These are phyloP conservation scores for Trichoderma endophyticum DNA, from an alignment of 2,329 filamentous ascomycete genomes.

Conservation along the genomic window DNA sequence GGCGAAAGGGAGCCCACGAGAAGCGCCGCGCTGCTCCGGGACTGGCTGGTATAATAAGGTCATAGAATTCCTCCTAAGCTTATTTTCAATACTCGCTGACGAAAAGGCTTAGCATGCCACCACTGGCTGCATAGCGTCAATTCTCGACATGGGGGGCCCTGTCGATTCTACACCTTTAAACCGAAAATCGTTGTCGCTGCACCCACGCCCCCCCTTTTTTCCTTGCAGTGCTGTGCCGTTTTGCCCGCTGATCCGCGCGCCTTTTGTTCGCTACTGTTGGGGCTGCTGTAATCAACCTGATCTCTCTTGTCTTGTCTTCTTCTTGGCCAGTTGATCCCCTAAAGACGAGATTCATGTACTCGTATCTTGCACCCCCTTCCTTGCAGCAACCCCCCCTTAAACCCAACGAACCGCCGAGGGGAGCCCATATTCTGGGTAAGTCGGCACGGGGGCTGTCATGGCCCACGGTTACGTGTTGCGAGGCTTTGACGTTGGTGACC, in stretches of 20 bases:
- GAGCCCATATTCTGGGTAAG: conserved; percentile 22
- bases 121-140: conserved; percentile 9
- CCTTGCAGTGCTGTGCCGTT: not conserved
- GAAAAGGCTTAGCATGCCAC: conserved; percentile 17
- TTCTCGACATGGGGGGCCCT: conserved; percentile 1
- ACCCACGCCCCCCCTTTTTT: not conserved
- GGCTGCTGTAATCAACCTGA: not conserved
- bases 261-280: not conserved
- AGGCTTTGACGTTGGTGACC: not conserved
- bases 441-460: conserved; percentile 20
- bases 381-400: not conserved
- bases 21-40: not conserved
- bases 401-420: not conserved
- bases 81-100: conserved; percentile 19
- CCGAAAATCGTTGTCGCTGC: not conserved
- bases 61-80: conserved; percentile 19
- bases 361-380: not conserved
- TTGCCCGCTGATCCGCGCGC: conserved; percentile 11
- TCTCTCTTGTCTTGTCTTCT: not conserved
- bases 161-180: not conserved
- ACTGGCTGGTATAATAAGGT: conserved; percentile 15
- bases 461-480: conserved; percentile 6
- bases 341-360: not conserved
- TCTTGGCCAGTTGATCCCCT: not conserved
- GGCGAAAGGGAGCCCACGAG: not conserved